phyloP scores from a whole-genome alignment of 2,329 filamentous ascomycete genomes.

The Cadophora sp. region DNA sequence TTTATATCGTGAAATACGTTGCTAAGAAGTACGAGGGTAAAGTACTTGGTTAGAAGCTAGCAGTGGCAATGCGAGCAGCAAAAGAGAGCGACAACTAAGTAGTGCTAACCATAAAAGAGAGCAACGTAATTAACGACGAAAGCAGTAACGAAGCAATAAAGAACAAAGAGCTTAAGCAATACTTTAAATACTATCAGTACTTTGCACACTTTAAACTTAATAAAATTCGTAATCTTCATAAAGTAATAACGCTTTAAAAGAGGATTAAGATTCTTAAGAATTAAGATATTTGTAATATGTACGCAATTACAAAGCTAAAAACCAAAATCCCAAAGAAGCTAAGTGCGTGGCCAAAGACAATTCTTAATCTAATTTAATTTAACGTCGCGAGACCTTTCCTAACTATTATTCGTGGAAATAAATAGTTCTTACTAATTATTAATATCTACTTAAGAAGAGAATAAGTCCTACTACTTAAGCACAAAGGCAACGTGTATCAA shows the following conservation, averaged over 20 bases:
- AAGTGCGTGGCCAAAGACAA: neutral
- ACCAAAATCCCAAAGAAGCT: neutral
- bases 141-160: neutral
- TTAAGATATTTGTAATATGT: neutral
- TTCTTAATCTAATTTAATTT: neutral
- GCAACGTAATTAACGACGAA: neutral
- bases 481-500: neutral
- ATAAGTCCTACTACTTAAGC: neutral
- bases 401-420: neutral
- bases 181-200: neutral
- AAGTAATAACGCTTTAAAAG: neutral
- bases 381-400: neutral
- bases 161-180: neutral
- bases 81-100: neutral
- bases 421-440: neutral
- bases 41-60: neutral
- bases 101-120: neutral
- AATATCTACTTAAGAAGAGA: neutral
- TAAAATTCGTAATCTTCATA: constrained; percentile 10
- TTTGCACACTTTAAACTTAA: neutral
- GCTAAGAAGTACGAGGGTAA: neutral
- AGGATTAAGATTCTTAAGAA: neutral
- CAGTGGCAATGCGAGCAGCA: neutral
- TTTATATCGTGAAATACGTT: neutral
- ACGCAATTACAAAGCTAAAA: neutral